phyloP scores from a whole-genome alignment of 106 monocot genomes.

The Chionographis japonica region DNA sequence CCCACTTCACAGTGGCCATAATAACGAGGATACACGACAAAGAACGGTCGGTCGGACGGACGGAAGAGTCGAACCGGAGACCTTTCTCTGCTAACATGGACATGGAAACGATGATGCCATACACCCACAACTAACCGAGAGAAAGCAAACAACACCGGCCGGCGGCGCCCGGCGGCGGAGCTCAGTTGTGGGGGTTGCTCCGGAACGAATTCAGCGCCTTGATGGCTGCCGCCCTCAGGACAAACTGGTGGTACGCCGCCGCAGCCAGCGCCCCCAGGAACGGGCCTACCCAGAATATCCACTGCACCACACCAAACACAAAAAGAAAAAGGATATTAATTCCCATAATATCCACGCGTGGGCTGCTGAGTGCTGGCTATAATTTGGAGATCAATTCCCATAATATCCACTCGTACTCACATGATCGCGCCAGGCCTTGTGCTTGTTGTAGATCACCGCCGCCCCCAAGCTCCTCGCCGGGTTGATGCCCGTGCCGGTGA shows the following conservation, averaged over 20 bases:
- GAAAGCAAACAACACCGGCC: neutral
- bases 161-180: neutral
- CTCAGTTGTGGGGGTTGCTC: neutral
- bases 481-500: conserved; percentile 39
- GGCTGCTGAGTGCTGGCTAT: no score
- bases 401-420: neutral
- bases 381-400: no score
- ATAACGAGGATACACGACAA: no score
- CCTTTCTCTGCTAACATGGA: no score
- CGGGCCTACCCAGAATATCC: conserved; percentile 42
- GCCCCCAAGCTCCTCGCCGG: conserved; percentile 42
- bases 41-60: no score
- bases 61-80: no score
- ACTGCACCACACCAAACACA: conserved; percentile 4
- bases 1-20: no score
- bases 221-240: conserved; percentile 16
- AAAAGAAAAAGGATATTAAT: neutral
- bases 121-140: neutral
- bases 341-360: no score
- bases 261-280: conserved; percentile 17
- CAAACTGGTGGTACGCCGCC: conserved; percentile 25
- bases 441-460: conserved; percentile 24
- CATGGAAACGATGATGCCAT: neutral
- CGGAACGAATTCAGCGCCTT: conserved; percentile 31
- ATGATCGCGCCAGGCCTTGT: conserved; percentile 22